phyloP scores from a whole-genome alignment of 306 rosid species.

The Vachellia collinsii region DNA sequence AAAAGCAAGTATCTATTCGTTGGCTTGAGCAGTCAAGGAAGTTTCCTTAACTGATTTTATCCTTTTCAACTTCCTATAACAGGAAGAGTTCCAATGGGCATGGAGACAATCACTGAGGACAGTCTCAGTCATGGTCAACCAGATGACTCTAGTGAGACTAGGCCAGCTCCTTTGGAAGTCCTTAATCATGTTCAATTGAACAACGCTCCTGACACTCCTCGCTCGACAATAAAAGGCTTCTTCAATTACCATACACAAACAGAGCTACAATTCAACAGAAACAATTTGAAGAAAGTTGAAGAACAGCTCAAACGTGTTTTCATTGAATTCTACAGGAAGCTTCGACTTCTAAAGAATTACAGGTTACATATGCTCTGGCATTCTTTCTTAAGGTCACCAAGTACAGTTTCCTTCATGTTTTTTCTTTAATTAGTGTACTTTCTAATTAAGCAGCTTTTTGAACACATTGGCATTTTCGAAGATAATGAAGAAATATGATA shows the following conservation, averaged over 20 bases:
- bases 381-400: conserved; percentile 9
- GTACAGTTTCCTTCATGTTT: background rate
- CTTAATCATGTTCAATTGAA: conserved; percentile 58
- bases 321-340: conserved; percentile 66
- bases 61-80: conserved; percentile 24
- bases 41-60: background rate
- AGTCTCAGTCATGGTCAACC: conserved; percentile 40
- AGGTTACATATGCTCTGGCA: conserved; percentile 33
- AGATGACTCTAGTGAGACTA: conserved; percentile 32
- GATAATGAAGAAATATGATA: conserved; percentile 85
- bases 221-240: conserved; percentile 59
- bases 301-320: conserved; percentile 54
- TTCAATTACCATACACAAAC: conserved; percentile 47
- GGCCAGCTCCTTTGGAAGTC: conserved; percentile 59
- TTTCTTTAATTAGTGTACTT: conserved; percentile 1
- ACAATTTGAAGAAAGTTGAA: conserved; percentile 59
- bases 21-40: background rate
- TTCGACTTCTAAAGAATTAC: conserved; percentile 68
- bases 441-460: conserved; percentile 55
- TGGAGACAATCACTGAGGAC: conserved; percentile 59
- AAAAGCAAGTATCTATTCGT: background rate
- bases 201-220: conserved; percentile 56
- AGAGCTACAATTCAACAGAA: conserved; percentile 55
- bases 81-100: conserved; percentile 47
- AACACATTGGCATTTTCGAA: conserved; percentile 74